Conservation (phyloP, 2,329 filamentous ascomycete species). For the Exophiala oligosperma region DNA sequence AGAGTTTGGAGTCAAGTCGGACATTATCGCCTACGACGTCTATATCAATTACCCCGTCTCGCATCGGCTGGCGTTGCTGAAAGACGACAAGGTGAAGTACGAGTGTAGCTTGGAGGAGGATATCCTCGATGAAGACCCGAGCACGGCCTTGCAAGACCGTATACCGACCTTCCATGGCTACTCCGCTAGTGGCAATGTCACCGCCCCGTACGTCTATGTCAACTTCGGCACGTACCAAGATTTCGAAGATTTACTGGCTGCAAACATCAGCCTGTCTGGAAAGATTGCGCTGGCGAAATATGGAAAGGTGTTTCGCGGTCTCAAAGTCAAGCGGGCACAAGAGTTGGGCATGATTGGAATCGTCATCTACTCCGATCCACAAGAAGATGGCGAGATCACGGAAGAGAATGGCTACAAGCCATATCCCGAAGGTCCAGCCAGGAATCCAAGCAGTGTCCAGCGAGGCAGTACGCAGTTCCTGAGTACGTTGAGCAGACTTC, state of each 20-base stretch:
- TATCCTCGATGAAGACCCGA: conserved; percentile 77
- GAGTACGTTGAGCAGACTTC: conserved; percentile 51
- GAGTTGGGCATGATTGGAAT: conserved; percentile 86
- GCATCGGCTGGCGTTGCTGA: conserved; percentile 67
- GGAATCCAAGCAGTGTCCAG: conserved; percentile 86
- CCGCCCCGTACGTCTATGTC: conserved; percentile 80
- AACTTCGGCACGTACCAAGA: conserved; percentile 89
- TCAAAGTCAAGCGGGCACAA: conserved; percentile 91
- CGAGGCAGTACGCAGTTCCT: conserved; percentile 83
- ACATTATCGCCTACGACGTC: conserved; percentile 69
- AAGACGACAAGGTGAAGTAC: conserved; percentile 63
- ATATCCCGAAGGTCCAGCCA: conserved; percentile 84
- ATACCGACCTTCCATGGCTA: conserved; percentile 95
- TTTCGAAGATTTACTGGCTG: conserved; percentile 75
- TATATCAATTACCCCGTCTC: conserved; percentile 77
- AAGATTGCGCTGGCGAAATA: conserved; percentile 89
- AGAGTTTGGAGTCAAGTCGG: conserved; percentile 63
- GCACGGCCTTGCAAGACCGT: conserved; percentile 68
- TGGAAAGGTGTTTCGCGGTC: conserved; percentile 79
- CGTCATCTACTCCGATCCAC: conserved; percentile 83
- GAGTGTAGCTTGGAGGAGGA: conserved; percentile 83
- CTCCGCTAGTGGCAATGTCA: conserved; percentile 88
- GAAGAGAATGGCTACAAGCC: conserved; percentile 75
- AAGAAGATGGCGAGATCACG: conserved; percentile 79
- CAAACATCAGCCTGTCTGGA: conserved; percentile 73